Base-by-base conservation (phyloP, 345 rosid genomes). In the Sonneratia caseolaris region DNA sequence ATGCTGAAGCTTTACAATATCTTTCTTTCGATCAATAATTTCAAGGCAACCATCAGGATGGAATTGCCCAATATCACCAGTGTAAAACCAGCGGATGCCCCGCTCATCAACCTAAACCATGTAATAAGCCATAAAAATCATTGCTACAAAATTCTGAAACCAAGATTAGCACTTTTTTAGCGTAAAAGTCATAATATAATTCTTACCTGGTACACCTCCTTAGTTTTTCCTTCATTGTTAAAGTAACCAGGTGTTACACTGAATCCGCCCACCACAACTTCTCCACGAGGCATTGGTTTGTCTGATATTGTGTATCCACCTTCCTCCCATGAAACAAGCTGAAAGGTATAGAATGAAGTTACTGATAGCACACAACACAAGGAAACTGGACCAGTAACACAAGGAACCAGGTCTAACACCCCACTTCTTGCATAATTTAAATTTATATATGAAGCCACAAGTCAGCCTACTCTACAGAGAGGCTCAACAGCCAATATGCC, bases 251-350 rank as follows among this genome's bases (percentile, higher is more conserved):
- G 81, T 57, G 97, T 89, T 36, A 89, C 83, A 77, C 88, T 89
- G 80, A 64, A 70, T 71, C 98, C 98, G 57, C 97, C 98, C 15
- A 93, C 76, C 32, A 91, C 97, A 51, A 93, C 55, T 82, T 93
- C 96, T 67, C 98, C 98, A n/a, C 94, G 86, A 22, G 96, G 92
- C 97, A 93, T 89, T 72, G 98, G 96, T 74, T 83, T 80, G 79
- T 93, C 96, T 47, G 92, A 81, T 68, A 71, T 53, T 71, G 9
- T 82, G 76, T 91, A 93, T 5, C 90, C 90, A 72, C 98, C 97
- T 82, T 88, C 96, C 74, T 84, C 92, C 98, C 98, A 93, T 76
- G 89, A 82, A 76, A 93, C 86, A 37, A 93, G 96, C 98, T 93
- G 81, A 9, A 48, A 74, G 36, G 45, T 16, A 66, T 7, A 66